Conservation (phyloP, 805 yeast species). For the Nakazawaea wyomingensis region DNA sequence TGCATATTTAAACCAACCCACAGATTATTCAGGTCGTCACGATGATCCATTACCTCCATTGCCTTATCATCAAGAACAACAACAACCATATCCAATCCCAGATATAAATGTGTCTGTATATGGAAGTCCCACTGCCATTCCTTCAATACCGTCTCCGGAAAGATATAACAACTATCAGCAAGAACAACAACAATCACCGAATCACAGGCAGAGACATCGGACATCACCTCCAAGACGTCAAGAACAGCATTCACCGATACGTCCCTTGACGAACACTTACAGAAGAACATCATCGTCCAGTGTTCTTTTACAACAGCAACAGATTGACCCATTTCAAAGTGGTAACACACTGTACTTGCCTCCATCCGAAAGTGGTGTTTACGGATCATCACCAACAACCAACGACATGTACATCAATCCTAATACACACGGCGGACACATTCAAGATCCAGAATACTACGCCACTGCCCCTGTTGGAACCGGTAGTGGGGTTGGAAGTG, state of each 20-base stretch:
- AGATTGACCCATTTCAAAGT: neutral
- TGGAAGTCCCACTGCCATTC: neutral
- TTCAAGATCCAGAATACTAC: neutral
- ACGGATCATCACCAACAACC: neutral
- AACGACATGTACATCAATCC: neutral
- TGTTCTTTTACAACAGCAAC: neutral
- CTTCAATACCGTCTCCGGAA: neutral
- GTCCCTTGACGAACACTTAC: slow-evolving; percentile 2
- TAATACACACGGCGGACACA: neutral
- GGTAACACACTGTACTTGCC: neutral
- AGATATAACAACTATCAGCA: neutral
- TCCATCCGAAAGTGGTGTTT: neutral
- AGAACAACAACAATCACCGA: neutral
- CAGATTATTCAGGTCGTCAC: neutral
- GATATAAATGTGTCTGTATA: neutral
- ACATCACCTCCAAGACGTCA: neutral
- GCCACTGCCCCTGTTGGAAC: neutral
- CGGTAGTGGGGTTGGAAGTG: neutral
- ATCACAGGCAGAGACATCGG: neutral
- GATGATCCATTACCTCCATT: neutral
- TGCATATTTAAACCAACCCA: neutral
- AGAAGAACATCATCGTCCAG: slow-evolving; percentile 2
- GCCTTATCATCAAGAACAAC: neutral
- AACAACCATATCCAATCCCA: neutral
- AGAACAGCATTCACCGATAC: neutral